Percentiles rank a stretch among this genome's conserved stretches.
phyloP scores from a whole-genome alignment of 371 early-diverging fungal genomes.

The Mucor piriformis region DNA sequence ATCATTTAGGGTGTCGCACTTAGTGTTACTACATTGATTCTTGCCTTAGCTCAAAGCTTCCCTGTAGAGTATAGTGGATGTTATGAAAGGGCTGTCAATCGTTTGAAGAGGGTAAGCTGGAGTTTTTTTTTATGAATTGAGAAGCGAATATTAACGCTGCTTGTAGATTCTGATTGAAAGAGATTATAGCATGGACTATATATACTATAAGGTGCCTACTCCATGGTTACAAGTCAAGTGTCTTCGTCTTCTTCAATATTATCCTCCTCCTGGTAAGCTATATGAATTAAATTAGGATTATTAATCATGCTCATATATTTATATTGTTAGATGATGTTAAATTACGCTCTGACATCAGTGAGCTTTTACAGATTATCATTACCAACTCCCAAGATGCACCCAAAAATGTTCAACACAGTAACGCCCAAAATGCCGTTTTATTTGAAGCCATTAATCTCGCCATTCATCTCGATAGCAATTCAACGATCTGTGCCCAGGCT shows the following conservation, averaged over 20 bases:
- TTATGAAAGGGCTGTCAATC: conserved; percentile 75
- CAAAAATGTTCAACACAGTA: conserved; percentile 95
- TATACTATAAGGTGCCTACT: conserved; percentile 95
- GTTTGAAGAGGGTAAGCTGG: conserved; percentile 74
- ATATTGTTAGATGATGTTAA: conserved; percentile 56
- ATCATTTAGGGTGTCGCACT: conserved; percentile 80
- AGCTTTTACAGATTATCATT: conserved; percentile 80
- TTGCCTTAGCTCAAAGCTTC: conserved; percentile 86
- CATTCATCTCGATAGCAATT: conserved; percentile 90
- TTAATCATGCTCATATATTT: neutral
- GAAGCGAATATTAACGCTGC: neutral
- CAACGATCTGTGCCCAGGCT: conserved; percentile 83
- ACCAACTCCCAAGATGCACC: conserved; percentile 84
- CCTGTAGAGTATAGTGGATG: conserved; percentile 79
- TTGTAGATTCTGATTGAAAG: conserved; percentile 81
- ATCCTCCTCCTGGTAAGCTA: conserved; percentile 81
- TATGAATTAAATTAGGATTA: neutral
- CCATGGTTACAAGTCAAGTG: conserved; percentile 98
- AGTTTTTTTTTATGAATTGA: too few relatives aligned
- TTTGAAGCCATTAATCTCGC: conserved; percentile 96
- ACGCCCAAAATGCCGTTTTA: conserved; percentile 94
- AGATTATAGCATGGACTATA: conserved; percentile 83
- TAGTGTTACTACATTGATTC: conserved; percentile 81
- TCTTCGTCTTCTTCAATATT: conserved; percentile 91
- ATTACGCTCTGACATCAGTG: conserved; percentile 64